Evolutionary conservation across 1,284 basidiomycete genomes (phyloP).

Genomic region (Tilletia setariae): DNA sequence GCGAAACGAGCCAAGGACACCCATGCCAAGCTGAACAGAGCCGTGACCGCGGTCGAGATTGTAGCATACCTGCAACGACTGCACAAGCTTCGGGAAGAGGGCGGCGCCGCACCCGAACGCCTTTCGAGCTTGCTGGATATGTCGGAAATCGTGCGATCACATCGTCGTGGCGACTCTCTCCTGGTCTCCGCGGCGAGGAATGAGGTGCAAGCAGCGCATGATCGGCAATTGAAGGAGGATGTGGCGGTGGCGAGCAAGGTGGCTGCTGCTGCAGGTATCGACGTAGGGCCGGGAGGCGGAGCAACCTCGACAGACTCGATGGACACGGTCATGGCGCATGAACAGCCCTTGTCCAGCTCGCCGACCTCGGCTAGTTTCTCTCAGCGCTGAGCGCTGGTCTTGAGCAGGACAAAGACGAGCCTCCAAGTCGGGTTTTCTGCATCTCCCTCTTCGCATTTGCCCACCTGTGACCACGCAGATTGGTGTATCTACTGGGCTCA

Average conservation of each 20-base stretch:
- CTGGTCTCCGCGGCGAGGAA: constrained; percentile 18
- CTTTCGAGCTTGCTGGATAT: constrained; percentile 35
- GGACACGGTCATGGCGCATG: background rate
- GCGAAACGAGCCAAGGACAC: constrained; percentile 33
- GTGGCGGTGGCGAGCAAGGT: background rate
- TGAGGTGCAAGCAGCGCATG: background rate
- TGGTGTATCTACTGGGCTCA: too few species aligned
- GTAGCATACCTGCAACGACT: constrained; percentile 43
- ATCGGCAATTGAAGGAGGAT: background rate
- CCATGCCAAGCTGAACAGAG: constrained; percentile 38
- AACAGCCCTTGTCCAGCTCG: background rate
- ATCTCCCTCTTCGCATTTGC: too few species aligned
- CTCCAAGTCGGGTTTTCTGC: too few species aligned
- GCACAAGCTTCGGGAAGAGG: constrained; percentile 38
- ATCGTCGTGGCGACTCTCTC: constrained; percentile 28
- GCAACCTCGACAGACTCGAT: background rate
- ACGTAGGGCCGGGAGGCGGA: background rate
- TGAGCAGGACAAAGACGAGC: background rate
- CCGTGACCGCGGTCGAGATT: constrained; percentile 47
- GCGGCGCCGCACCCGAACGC: constrained; percentile 31
- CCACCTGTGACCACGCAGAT: too few species aligned
- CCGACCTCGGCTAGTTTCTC: background rate
- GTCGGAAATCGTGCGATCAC: constrained; percentile 23
- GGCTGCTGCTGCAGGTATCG: background rate
- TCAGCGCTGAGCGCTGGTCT: too few species aligned